Base-by-base conservation (phyloP, 495 filamentous ascomycete species). In the Penicillium psychrofluorescens region DNA sequence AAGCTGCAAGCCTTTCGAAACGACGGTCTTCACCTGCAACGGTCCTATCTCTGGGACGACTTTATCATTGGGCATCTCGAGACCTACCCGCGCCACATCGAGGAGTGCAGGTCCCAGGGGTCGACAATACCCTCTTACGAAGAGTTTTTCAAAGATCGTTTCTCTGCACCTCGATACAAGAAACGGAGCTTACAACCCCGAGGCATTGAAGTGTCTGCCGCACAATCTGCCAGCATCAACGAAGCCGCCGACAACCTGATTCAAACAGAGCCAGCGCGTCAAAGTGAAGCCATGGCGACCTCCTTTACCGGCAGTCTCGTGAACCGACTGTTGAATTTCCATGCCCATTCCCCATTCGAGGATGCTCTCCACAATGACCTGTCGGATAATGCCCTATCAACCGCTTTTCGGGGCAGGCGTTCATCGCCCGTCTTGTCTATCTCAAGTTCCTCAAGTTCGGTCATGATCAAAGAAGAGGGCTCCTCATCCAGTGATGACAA, bases 31-130 rank as follows among this genome's bases (percentile, higher is more conserved):
- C 32, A 60, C 12, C 43, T 81, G 22, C 45, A 68, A 15, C 64
- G 70, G 30, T 70, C 68, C 15, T 77, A 67, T 33, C 46, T 84
- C 0, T 88, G 79, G 60, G 85, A 89, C 55, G 84, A 89, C 44
- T 85, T 85, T 51, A 68, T 88, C 41, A 71, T 73, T 27, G 58
- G 62, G 46, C 57, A 75, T 46, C 52, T 66, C 29, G 43, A 59
- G n/a, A 56, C 64, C 7, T 77, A 72, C 30, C 55, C 58, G 4
- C 41, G 37, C 27, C 61, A 76, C 40, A 29, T 68, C 2, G 46
- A 61, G 36, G 37, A 59, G 16, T 55, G 53, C 34, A 16, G 32
- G 5, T 46, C 41, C 7, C 47, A 48, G 22, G 45, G 53, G 0
- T 48, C 47, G 1, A 55, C 61, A n/a, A 35, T 43, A 16, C 27